Evolutionary conservation across 495 filamentous ascomycete species (phyloP).

Genomic region (Trichoderma gamsii): DNA sequence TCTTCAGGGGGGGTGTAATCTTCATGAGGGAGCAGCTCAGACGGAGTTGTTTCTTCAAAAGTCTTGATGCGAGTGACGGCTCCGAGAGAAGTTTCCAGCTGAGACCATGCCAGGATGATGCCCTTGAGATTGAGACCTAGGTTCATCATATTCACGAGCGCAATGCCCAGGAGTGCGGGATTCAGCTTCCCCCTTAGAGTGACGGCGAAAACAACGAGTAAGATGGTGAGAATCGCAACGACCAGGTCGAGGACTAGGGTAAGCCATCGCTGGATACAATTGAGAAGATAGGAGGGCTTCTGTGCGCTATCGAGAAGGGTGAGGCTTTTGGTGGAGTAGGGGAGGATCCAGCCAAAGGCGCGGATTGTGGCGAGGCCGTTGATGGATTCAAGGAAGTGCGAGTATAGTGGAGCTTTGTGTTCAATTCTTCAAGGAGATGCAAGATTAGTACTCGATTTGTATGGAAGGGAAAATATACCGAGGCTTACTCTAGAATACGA

Average conservation of each 20-base stretch:
- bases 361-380: constrained; percentile 45
- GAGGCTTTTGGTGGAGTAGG: constrained; percentile 42
- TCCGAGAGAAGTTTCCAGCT: constrained; percentile 38
- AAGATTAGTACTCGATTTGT: constrained; percentile 22
- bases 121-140: constrained; percentile 29
- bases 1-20: constrained; percentile 40
- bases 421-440: constrained; percentile 28
- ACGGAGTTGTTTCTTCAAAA: constrained; percentile 44
- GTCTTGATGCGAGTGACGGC: constrained; percentile 50
- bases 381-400: constrained; percentile 43
- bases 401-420: constrained; percentile 32
- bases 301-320: constrained; percentile 49
- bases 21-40: constrained; percentile 33
- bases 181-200: constrained; percentile 27
- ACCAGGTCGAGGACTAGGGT: constrained; percentile 42
- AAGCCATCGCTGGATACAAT: constrained; percentile 51
- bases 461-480: neutral
- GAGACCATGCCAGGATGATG: constrained; percentile 35
- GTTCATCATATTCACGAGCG: constrained; percentile 33
- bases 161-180: constrained; percentile 35
- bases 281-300: constrained; percentile 44
- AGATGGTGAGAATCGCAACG: constrained; percentile 35
- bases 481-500: constrained; percentile 42
- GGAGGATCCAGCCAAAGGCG: constrained; percentile 41
- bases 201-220: constrained; percentile 36